Evolutionary conservation across 2,329 filamentous ascomycete species (phyloP).

Genomic region (Sporothrix brasiliensis): DNA sequence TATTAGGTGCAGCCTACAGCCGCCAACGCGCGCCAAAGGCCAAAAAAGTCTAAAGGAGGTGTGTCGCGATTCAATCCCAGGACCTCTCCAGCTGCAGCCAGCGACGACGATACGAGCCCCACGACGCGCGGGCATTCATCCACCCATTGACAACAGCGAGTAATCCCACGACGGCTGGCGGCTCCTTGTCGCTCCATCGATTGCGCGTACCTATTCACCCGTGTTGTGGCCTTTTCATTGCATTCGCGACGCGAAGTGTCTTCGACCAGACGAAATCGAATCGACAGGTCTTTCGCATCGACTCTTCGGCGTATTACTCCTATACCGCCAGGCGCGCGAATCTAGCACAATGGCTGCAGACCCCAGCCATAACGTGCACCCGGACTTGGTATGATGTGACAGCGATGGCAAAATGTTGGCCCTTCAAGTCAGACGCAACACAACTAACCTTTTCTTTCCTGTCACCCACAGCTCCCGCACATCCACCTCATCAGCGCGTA

Average conservation of each 20-base stretch:
- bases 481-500: slow-evolving; percentile 86
- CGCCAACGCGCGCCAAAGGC: slow-evolving; percentile 23
- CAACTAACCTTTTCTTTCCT: not conserved
- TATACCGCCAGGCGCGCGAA: not conserved
- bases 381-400: slow-evolving; percentile 40
- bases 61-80: slow-evolving; percentile 27
- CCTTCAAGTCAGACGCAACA: too few species aligned
- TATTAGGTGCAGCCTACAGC: slow-evolving; percentile 3
- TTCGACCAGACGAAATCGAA: not conserved
- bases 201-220: not conserved
- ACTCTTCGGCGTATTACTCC: not conserved
- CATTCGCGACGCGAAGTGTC: slow-evolving; percentile 15
- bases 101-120: slow-evolving; percentile 22
- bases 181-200: not conserved
- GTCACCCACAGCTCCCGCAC: slow-evolving; percentile 70
- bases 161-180: not conserved
- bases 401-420: not conserved
- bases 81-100: slow-evolving; percentile 23
- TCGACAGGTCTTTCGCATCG: not conserved
- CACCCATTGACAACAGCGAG: not conserved
- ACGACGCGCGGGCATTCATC: slow-evolving; percentile 23
- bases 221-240: slow-evolving; percentile 13
- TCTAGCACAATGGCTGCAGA: slow-evolving; percentile 39
- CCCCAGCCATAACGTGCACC: slow-evolving; percentile 44
- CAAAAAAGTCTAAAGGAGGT: slow-evolving; percentile 15